Percentiles rank a stretch among this genome's conserved stretches.
Conservation (phyloP, 306 rosid species). For the Abrus pulchellus region DNA sequence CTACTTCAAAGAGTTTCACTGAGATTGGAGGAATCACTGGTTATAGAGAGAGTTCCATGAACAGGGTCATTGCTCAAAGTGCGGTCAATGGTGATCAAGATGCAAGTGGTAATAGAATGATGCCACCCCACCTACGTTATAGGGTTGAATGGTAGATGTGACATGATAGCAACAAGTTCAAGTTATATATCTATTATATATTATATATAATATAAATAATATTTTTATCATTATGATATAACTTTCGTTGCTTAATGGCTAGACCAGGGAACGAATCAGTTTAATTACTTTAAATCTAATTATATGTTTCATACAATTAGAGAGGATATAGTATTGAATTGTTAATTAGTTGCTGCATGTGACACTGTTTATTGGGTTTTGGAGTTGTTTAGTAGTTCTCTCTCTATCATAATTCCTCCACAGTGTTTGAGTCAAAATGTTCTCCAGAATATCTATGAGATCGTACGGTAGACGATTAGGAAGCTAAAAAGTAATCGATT, state of each 20-base stretch:
- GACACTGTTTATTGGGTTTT: background rate
- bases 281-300: conserved; percentile 6
- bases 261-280: background rate
- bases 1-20: conserved; percentile 44
- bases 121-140: conserved; percentile 63
- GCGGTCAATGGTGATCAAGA: conserved; percentile 50
- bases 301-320: background rate
- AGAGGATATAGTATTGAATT: background rate
- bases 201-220: background rate
- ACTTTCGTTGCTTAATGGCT: conserved; percentile 23
- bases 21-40: conserved; percentile 55
- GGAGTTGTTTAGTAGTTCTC: conserved; percentile 3
- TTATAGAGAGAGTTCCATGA: conserved; percentile 54
- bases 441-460: background rate
- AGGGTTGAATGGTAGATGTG: conserved; percentile 71
- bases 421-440: background rate
- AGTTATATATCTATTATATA: background rate
- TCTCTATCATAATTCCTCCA: background rate
- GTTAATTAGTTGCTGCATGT: background rate
- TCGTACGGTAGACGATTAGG: background rate
- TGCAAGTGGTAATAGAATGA: conserved; percentile 58
- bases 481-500: background rate
- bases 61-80: conserved; percentile 43
- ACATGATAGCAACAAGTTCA: conserved; percentile 25
- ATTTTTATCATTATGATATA: conserved; percentile 2